These are phyloP conservation scores for Macrotyloma uniflorum DNA, from an alignment of 306 rosid species.

Conservation along the genomic window DNA sequence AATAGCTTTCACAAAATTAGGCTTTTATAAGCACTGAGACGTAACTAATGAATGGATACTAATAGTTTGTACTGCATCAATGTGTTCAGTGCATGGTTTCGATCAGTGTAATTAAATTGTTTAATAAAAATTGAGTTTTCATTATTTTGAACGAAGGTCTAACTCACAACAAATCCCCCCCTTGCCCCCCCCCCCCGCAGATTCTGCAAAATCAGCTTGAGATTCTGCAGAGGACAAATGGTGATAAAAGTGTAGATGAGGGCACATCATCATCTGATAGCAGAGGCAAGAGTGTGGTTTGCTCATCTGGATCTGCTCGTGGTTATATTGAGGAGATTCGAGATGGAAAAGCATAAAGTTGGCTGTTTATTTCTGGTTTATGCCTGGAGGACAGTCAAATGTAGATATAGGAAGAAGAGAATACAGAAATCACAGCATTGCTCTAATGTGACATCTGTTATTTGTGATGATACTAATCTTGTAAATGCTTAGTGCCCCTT, in stretches of 20 bases:
- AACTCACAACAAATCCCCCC: background rate
- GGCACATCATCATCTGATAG: slow-evolving; percentile 45
- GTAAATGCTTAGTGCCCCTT: slow-evolving; percentile 38
- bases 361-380: slow-evolving; percentile 18
- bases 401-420: slow-evolving; percentile 52
- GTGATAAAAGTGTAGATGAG: slow-evolving; percentile 38
- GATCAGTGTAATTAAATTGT: slow-evolving; percentile 19
- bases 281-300: slow-evolving; percentile 60
- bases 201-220: slow-evolving; percentile 65
- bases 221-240: slow-evolving; percentile 53
- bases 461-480: slow-evolving; percentile 37
- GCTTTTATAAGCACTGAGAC: slow-evolving; percentile 19
- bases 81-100: background rate
- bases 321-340: slow-evolving; percentile 31
- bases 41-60: background rate
- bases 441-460: slow-evolving; percentile 33
- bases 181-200: slow-evolving; percentile 35
- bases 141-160: background rate
- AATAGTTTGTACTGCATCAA: background rate
- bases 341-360: slow-evolving; percentile 38
- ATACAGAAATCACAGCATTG: slow-evolving; percentile 42
- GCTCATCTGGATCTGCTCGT: slow-evolving; percentile 40
- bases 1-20: slow-evolving; percentile 8
- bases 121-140: slow-evolving; percentile 13
- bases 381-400: slow-evolving; percentile 38